Base-by-base conservation (phyloP, 1,284 basidiomycete species). In the Sanguinoderma infundibulare region DNA sequence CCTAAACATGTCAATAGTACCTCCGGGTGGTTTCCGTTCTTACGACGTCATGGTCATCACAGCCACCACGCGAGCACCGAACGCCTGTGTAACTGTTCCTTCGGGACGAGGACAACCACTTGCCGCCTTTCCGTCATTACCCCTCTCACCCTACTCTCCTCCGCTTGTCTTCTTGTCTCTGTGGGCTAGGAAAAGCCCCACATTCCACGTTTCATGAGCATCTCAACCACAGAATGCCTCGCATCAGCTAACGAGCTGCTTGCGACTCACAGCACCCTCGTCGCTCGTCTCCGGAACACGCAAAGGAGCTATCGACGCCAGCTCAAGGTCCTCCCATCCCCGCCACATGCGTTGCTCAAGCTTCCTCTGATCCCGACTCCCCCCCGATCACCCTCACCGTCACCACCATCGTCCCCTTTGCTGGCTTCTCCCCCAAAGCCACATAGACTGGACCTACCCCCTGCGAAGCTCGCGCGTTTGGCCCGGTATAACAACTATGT, bases 401-500 rank as follows among this genome's bases (percentile, higher is more conserved):
- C 79, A 0, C 81, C 82, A 15, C 81, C 82, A 0, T 70, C 78
- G 4, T 85, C 85, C 0, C 84, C 85, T 0, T 61, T 74, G 7
- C 66, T 74, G n/a, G 71, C 73, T 39, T 72, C 71, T 0, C 75
- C 72, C 47, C 76, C 78, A 20, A 78, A 74, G 59, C 74, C 74
- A 0, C 67, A 75, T 17, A 79, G 87, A 51, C 70, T 77, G 17
- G 90, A 92, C 66, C 75, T 93, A 2, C 83, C 87, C 1, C 86
- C 86, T 17, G 82, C 86, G 5, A 94, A 94, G 72, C 85, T 86
- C 7, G 90, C 90, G 0, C 82, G 91, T 8, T 76, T 84, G 9
- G 80, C 82, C 22, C 81, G 88, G 44, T 94, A 92, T 67, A 69
- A 71, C 44, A 94, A 94, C 71, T 96, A 95, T 68, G 83, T 94